Base-by-base conservation (phyloP, 176 grass and related monocot genomes). In the Ananas comosus region DNA sequence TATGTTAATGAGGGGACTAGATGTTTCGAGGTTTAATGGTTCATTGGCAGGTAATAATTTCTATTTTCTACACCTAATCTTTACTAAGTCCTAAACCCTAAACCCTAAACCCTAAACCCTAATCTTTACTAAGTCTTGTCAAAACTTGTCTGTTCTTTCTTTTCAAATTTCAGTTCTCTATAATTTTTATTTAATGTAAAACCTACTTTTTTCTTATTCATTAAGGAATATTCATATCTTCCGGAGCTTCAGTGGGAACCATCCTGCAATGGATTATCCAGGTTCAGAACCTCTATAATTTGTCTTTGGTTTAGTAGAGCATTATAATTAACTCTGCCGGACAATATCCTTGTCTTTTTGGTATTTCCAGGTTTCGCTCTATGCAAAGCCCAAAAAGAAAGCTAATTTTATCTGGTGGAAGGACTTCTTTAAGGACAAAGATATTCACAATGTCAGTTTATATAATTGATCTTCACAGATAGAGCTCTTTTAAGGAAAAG, bases 351-450 rank as follows among this genome's bases (percentile, higher is more conserved):
- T 67, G 25, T 67, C 4, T 48, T 67, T 14, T 59, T 67, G 28
- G 23, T n/a, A 16, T 67, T 67, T 3, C 16, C n/a, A 67, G 65
- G 28, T 48, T 47, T n/a, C 18, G 28, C 16, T 67, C 65, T 16
- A 67, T 17, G 24, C 9, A 48, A 49, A 67, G 10, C 29, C 29
- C 7, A 33, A 67, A 47, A 10, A 6, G 12, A 47, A 67, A 47
- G 10, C 13, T 67, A 67, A 67, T n/a, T 67, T 67, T 67, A 67
- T 63, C 23, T 63, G 27, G 33, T 67, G 65, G 65, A 67, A 49
- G 65, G 65, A 67, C 28, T 19, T 67, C 48, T 67, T 49, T 47
- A 67, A 18, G 25, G 65, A 67, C 13, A 67, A 49, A 47, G 65
- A 67, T 67, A 16, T 67, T 67, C 65, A 67, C 48, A 67, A 67